A percentile compares a stretch with the other conserved stretches of the same genome.
Conservation (phyloP, 176 grass and related monocot genomes). For the Triticum monococcum region DNA sequence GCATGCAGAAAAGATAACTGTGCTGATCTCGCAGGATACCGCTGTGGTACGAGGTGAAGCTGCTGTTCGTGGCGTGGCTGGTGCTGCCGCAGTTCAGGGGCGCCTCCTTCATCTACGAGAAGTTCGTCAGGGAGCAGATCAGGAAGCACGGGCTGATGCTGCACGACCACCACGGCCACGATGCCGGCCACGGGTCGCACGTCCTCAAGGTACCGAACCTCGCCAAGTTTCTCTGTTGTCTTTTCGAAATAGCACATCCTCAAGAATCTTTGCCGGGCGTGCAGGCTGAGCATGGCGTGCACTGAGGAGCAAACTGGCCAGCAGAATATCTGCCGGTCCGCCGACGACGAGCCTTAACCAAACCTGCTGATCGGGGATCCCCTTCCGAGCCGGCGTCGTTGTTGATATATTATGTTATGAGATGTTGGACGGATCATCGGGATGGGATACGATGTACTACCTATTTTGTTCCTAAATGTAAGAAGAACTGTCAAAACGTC, state of each 20-base stretch:
- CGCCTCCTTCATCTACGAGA: conserved; percentile 72
- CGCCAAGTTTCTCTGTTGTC: neutral
- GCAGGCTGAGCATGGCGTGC: conserved; percentile 31
- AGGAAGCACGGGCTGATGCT: conserved; percentile 44
- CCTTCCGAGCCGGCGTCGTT: neutral
- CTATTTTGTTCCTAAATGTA: too few relatives aligned
- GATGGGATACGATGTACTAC: neutral
- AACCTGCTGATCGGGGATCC: neutral
- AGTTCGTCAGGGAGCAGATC: conserved; percentile 63
- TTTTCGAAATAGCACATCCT: neutral
- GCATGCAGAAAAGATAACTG: too few relatives aligned
- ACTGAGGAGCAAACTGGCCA: neutral
- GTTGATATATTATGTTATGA: neutral
- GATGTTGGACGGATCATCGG: neutral
- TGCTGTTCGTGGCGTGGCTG: conserved; percentile 69
- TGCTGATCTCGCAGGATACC: conserved; percentile 42
- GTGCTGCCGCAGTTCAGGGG: conserved; percentile 82
- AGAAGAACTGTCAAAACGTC: too few relatives aligned
- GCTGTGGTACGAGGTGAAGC: conserved; percentile 60
- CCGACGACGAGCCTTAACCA: neutral
- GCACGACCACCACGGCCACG: conserved; percentile 25
- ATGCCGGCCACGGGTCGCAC: neutral
- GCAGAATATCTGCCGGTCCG: neutral
- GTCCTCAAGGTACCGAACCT: neutral
- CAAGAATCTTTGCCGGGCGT: neutral